Evolutionary conservation across 306 rosid genomes (phyloP).

Genomic region (Potentilla sterilis): DNA sequence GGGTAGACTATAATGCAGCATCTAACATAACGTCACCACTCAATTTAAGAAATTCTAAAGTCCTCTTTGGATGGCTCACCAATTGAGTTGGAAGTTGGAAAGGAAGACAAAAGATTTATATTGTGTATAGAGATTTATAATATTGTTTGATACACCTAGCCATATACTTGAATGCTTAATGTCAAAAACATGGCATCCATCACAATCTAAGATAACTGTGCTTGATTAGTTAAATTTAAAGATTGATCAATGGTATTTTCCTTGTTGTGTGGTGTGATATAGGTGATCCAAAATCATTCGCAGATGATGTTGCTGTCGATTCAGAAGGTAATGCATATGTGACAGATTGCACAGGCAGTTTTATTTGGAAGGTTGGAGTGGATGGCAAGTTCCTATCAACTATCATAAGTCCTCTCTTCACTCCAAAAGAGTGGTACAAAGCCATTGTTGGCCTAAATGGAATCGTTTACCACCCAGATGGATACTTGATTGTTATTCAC

Average conservation of each 20-base stretch:
- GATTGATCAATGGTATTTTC: not conserved
- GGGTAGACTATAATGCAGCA: not conserved
- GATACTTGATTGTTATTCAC: constrained; percentile 71
- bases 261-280: constrained; percentile 18
- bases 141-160: not conserved
- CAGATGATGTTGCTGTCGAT: constrained; percentile 87
- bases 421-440: constrained; percentile 75
- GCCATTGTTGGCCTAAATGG: constrained; percentile 73
- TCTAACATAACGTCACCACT: not conserved
- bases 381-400: constrained; percentile 56
- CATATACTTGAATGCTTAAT: not conserved
- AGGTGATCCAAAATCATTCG: constrained; percentile 72
- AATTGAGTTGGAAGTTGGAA: not conserved
- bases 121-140: not conserved
- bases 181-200: not conserved
- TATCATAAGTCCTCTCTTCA: constrained; percentile 63
- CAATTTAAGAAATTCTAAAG: not conserved
- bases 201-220: not conserved
- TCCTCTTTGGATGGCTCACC: constrained; percentile 12
- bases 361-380: constrained; percentile 85
- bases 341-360: constrained; percentile 54
- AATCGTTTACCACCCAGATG: constrained; percentile 86
- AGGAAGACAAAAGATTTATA: not conserved
- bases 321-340: constrained; percentile 85
- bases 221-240: not conserved